A percentile compares a stretch with the other conserved stretches of the same genome.
phyloP scores from a whole-genome alignment of 768 basidiomycete species.

The Suillus variegatus region DNA sequence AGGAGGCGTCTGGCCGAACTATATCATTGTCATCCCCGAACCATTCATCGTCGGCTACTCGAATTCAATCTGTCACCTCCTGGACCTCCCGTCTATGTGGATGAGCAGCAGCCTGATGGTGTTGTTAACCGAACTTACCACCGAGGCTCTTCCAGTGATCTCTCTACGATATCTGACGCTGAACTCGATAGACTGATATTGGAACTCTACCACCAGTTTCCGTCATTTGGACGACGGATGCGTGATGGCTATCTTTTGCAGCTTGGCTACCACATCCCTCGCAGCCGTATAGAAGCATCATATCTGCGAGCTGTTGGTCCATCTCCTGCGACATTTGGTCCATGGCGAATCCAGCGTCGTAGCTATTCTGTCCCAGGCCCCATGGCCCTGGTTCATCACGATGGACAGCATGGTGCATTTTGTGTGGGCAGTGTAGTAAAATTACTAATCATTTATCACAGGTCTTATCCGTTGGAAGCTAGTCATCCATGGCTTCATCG shows the following conservation, averaged over 20 bases:
- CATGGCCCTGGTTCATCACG: background rate
- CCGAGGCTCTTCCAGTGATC: background rate
- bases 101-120: background rate
- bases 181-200: background rate
- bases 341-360: background rate
- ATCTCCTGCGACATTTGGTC: background rate
- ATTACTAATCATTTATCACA: slow-evolving; percentile 14
- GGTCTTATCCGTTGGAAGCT: slow-evolving; percentile 27
- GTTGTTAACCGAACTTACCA: background rate
- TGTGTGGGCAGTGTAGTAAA: background rate
- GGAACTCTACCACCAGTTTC: background rate
- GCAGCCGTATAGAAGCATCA: background rate
- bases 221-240: background rate
- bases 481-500: slow-evolving; percentile 28
- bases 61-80: background rate
- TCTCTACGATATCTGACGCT: background rate
- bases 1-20: background rate
- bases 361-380: background rate
- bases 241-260: background rate
- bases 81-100: background rate
- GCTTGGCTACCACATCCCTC: background rate
- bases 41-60: background rate
- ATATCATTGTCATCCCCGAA: background rate
- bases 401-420: slow-evolving; percentile 2
- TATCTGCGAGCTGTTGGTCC: background rate